Percentiles rank a stretch among this genome's conserved stretches.
These are phyloP conservation scores for Fraxinus velutina DNA, from an alignment of 305 asterid species.

Conservation along the genomic window DNA sequence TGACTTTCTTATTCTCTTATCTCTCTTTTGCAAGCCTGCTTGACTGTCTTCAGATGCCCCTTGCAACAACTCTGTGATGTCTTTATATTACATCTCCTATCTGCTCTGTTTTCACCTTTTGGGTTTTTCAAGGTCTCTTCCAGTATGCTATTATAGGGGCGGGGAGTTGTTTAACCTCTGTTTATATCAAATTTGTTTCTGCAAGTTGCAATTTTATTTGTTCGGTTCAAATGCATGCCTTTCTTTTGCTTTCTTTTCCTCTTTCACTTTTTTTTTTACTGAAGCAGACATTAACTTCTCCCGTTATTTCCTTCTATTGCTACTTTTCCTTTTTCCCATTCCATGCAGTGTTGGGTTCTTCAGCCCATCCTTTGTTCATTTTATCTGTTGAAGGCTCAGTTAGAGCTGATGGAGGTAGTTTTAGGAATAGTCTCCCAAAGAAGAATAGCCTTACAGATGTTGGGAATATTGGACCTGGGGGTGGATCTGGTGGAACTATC, in stretches of 20 bases:
- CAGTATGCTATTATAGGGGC: neutral
- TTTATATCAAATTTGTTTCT: neutral
- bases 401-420: slow-evolving; percentile 77
- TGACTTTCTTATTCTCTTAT: neutral
- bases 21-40: neutral
- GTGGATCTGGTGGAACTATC: slow-evolving; percentile 99
- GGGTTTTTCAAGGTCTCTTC: neutral
- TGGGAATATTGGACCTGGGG: slow-evolving; percentile 61
- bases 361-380: slow-evolving; percentile 64
- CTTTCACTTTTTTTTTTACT: neutral
- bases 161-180: neutral
- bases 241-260: slow-evolving; percentile 10
- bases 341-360: slow-evolving; percentile 86
- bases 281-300: neutral
- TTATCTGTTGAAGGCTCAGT: slow-evolving; percentile 75
- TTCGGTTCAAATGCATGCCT: slow-evolving; percentile 5
- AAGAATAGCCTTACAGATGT: slow-evolving; percentile 27
- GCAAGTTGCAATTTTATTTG: neutral
- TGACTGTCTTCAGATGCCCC: neutral
- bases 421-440: slow-evolving; percentile 31
- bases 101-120: neutral
- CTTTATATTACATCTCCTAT: neutral
- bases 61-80: neutral
- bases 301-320: slow-evolving; percentile 10
- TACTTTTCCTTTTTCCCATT: slow-evolving; percentile 24